A percentile compares a stretch with the other conserved stretches of the same genome.
phyloP scores from a whole-genome alignment of 345 rosid genomes.

The Ceriops decandra region DNA sequence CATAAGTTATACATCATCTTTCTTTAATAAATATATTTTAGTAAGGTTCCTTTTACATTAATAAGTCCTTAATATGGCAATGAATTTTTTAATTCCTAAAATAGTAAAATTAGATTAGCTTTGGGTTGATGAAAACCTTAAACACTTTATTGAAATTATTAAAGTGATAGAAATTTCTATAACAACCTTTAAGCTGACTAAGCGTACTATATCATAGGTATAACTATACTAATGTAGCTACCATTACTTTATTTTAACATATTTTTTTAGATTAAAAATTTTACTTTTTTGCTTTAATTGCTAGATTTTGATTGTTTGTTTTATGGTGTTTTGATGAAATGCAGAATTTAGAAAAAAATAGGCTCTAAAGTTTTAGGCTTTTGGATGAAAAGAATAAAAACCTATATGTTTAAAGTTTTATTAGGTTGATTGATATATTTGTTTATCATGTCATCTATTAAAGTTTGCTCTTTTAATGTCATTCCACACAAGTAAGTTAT shows the following conservation, averaged over 20 bases:
- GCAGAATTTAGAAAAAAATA: background rate
- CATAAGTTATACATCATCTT: background rate
- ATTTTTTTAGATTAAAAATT: background rate
- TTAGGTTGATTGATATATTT: too few relatives aligned
- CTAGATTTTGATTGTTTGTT: background rate
- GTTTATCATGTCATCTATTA: too few relatives aligned
- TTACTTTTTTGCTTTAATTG: background rate
- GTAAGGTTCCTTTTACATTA: slow-evolving; percentile 11
- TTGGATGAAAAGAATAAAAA: too few relatives aligned
- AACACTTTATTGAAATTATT: background rate
- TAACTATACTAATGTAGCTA: slow-evolving; percentile 58
- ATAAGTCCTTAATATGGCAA: background rate
- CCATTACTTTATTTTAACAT: background rate
- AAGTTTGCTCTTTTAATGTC: too few relatives aligned
- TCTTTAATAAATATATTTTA: background rate
- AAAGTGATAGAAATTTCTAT: background rate
- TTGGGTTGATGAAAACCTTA: background rate
- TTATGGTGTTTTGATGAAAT: background rate
- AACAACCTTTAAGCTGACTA: slow-evolving; percentile 67
- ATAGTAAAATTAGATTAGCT: slow-evolving; percentile 4
- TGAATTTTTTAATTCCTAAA: slow-evolving; percentile 20
- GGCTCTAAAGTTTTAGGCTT: too few relatives aligned
- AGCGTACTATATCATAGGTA: slow-evolving; percentile 52
- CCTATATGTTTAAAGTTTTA: too few relatives aligned
- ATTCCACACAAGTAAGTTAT: too few relatives aligned